These are phyloP conservation scores for Begonia fuchsioides DNA, from an alignment of 306 rosid species.

Conservation along the genomic window DNA sequence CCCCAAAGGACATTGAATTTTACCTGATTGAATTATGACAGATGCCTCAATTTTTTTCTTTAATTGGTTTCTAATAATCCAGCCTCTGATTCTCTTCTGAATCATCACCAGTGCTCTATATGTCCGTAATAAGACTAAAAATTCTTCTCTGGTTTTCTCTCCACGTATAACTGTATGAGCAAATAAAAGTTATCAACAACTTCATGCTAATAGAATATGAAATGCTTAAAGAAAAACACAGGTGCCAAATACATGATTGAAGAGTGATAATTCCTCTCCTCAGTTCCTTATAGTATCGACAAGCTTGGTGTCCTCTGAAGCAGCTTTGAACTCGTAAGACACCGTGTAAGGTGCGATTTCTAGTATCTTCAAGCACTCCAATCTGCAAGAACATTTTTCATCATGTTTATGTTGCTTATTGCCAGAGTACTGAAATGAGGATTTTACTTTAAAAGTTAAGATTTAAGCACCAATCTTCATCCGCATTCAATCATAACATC, in stretches of 20 bases:
- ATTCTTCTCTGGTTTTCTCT: slow-evolving; percentile 54
- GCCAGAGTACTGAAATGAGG: neutral
- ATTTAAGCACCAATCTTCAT: no score
- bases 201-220: no score
- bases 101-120: slow-evolving; percentile 59
- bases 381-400: slow-evolving; percentile 34
- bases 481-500: no score
- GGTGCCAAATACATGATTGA: slow-evolving; percentile 59
- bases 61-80: slow-evolving; percentile 32
- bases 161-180: slow-evolving; percentile 66
- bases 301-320: slow-evolving; percentile 86
- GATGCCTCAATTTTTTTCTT: slow-evolving; percentile 42
- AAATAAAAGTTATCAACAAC: neutral
- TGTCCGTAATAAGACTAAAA: slow-evolving; percentile 41
- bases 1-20: neutral
- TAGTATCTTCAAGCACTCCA: slow-evolving; percentile 93
- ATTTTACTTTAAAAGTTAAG: no score
- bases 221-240: slow-evolving; percentile 1
- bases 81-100: slow-evolving; percentile 54
- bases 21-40: slow-evolving; percentile 66
- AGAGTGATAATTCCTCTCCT: slow-evolving; percentile 54
- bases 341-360: slow-evolving; percentile 91
- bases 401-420: neutral
- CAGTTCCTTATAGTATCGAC: slow-evolving; percentile 50
- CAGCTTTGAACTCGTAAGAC: slow-evolving; percentile 89